phyloP scores from a whole-genome alignment of 306 rosid genomes.

The Lathyrus tuberosus region DNA sequence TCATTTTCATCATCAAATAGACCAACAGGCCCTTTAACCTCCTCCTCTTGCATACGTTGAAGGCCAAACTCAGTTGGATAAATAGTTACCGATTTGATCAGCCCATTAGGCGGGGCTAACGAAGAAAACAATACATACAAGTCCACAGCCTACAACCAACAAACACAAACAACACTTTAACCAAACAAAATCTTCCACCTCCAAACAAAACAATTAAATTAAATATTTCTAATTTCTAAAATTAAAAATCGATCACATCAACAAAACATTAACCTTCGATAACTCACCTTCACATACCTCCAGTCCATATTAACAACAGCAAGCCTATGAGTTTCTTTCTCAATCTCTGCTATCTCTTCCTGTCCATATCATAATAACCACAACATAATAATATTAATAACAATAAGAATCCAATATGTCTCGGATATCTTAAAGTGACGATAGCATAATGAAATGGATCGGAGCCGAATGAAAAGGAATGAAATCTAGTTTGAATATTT shows the following conservation, averaged over 20 bases:
- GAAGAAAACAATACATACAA: constrained; percentile 72
- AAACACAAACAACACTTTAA: constrained; percentile 9
- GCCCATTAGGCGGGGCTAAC: constrained; percentile 71
- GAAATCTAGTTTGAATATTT: too few species aligned
- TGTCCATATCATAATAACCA: constrained; percentile 26
- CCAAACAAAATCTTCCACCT: constrained; percentile 23
- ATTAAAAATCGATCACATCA: background rate
- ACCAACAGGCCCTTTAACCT: constrained; percentile 75
- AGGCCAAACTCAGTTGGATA: constrained; percentile 95
- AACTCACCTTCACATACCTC: constrained; percentile 77
- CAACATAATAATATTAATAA: background rate
- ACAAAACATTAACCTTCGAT: background rate
- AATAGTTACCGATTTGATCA: constrained; percentile 70
- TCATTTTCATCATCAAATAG: constrained; percentile 63
- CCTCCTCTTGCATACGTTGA: constrained; percentile 88
- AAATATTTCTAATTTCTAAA: background rate
- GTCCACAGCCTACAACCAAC: constrained; percentile 67
- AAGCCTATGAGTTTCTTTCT: constrained; percentile 71
- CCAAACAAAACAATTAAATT: background rate
- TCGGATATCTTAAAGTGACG: too few species aligned
- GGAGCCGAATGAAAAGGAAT: too few species aligned
- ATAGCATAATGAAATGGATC: too few species aligned
- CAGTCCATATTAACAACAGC: constrained; percentile 94
- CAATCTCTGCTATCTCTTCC: constrained; percentile 65
- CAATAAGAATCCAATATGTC: background rate